Percentiles rank a stretch among this genome's conserved stretches.
Evolutionary conservation across 768 basidiomycete species (phyloP).

Genomic region (Russula foetens): DNA sequence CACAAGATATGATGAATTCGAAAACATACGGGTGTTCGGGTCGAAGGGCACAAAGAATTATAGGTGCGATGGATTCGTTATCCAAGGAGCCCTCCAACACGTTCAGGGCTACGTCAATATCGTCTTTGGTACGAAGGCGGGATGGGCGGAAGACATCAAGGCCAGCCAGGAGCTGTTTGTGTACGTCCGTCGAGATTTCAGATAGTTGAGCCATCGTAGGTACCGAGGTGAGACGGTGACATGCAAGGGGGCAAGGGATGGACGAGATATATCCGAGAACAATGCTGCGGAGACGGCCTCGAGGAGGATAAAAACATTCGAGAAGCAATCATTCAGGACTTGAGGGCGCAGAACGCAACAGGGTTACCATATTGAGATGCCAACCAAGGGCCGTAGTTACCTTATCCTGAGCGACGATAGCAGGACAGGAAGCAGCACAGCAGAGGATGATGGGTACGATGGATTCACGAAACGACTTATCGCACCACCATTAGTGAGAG

Average conservation of each 20-base stretch:
- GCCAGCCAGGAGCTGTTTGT: conserved; percentile 1
- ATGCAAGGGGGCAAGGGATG: not conserved
- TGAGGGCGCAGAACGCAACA: not conserved
- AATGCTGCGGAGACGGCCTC: conserved; percentile 9
- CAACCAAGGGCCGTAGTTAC: not conserved
- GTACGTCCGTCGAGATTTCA: not conserved
- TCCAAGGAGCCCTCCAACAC: conserved; percentile 6
- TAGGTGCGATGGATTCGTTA: not conserved
- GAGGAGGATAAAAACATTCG: not conserved
- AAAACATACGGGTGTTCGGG: not conserved
- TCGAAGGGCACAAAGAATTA: not conserved
- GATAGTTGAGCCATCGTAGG: not conserved
- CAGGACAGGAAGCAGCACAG: too few relatives aligned
- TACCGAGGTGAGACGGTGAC: not conserved
- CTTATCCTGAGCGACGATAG: not conserved
- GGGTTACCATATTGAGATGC: conserved; percentile 1
- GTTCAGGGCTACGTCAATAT: not conserved
- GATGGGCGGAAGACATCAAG: conserved; percentile 2
- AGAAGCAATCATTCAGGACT: not conserved
- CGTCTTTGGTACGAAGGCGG: not conserved
- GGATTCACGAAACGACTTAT: too few relatives aligned
- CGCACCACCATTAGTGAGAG: too few relatives aligned
- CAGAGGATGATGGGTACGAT: not conserved
- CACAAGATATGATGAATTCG: conserved; percentile 12
- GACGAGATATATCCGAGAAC: not conserved